Evolutionary conservation across 345 rosid genomes (phyloP).

Genomic region (Hibiscus syriacus): DNA sequence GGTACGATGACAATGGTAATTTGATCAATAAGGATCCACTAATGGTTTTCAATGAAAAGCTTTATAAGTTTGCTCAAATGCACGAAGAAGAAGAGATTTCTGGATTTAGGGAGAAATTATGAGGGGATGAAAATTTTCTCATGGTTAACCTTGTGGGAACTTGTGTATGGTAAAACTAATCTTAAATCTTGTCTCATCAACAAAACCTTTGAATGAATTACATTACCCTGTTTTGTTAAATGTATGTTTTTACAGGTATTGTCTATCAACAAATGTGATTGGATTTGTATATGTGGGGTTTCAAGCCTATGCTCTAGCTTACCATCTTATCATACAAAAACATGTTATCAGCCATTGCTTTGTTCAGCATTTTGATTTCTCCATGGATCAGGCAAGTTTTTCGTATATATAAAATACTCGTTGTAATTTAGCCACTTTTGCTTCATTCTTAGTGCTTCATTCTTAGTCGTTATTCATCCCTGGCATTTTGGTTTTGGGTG

Average conservation of each 20-base stretch:
- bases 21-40: conserved; percentile 68
- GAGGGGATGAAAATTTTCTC: background rate
- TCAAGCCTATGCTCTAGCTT: conserved; percentile 59
- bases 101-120: conserved; percentile 9
- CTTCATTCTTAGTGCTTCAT: background rate
- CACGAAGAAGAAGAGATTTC: conserved; percentile 26
- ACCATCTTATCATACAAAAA: conserved; percentile 39
- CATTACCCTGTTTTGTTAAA: background rate
- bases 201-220: background rate
- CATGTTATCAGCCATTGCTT: conserved; percentile 46
- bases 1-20: conserved; percentile 45
- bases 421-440: background rate
- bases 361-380: conserved; percentile 50
- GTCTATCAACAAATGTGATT: conserved; percentile 69
- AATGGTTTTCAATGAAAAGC: conserved; percentile 60
- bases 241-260: conserved; percentile 45
- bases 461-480: background rate
- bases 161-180: background rate
- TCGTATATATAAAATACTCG: too few relatives aligned
- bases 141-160: too few relatives aligned
- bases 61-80: conserved; percentile 46
- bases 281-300: conserved; percentile 67
- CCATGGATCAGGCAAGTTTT: conserved; percentile 79
- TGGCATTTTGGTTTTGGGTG: background rate
- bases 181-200: background rate